These are phyloP conservation scores for Fusarium falciforme DNA, from an alignment of 2,329 filamentous ascomycete species.

Conservation along the genomic window DNA sequence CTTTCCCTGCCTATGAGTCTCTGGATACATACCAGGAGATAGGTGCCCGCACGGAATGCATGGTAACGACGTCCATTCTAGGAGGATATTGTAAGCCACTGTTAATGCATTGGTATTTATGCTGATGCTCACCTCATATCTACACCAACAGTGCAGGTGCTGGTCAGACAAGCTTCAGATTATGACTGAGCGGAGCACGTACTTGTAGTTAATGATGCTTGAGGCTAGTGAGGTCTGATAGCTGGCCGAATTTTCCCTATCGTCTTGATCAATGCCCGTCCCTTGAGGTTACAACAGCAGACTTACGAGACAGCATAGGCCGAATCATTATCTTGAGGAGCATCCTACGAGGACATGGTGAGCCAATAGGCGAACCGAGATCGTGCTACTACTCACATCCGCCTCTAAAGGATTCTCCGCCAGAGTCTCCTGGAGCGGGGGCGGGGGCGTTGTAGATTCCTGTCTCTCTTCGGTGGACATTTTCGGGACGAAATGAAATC, in stretches of 20 bases:
- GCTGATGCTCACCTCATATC: neutral
- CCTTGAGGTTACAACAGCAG: neutral
- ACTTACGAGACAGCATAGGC: neutral
- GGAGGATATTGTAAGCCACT: neutral
- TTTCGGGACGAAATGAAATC: neutral
- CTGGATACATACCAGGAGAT: neutral
- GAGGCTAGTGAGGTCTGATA: neutral
- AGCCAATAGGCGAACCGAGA: neutral
- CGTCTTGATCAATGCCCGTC: neutral
- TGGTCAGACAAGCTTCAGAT: neutral
- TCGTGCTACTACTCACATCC: neutral
- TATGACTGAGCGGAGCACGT: neutral
- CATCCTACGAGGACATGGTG: neutral
- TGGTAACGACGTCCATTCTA: neutral
- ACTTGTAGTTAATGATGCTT: constrained; percentile 3
- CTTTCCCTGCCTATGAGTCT: too few species aligned
- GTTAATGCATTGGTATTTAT: neutral
- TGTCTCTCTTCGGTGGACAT: neutral
- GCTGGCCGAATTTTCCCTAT: neutral
- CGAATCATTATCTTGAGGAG: neutral
- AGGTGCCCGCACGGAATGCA: neutral
- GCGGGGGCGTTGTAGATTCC: neutral
- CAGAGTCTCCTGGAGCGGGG: neutral
- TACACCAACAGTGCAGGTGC: neutral
- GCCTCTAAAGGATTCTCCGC: neutral